These are phyloP conservation scores for Saxispiralis lemnorum DNA, from an alignment of 495 filamentous ascomycete genomes.

Conservation along the genomic window DNA sequence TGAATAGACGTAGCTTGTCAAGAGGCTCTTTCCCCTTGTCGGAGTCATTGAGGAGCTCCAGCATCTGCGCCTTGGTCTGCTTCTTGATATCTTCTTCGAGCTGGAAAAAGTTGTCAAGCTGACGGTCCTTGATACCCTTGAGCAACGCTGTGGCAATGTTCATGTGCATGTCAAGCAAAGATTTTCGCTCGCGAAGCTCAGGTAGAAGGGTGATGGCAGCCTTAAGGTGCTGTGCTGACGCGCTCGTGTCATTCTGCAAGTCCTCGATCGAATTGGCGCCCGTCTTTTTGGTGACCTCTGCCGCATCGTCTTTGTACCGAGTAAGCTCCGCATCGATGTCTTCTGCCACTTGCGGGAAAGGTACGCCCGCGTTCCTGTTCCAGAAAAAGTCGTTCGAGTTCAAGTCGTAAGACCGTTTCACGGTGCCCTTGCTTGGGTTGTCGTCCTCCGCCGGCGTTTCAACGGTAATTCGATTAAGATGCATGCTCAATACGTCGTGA, in stretches of 20 bases:
- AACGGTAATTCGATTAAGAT: slow-evolving; percentile 88
- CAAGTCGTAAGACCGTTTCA: slow-evolving; percentile 77
- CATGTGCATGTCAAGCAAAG: slow-evolving; percentile 95
- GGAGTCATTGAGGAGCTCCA: slow-evolving; percentile 67
- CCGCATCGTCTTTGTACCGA: slow-evolving; percentile 88
- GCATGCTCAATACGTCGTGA: slow-evolving; percentile 85
- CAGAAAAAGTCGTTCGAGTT: slow-evolving; percentile 93
- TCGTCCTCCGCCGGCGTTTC: slow-evolving; percentile 61
- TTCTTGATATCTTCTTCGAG: slow-evolving; percentile 87
- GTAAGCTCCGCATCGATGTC: slow-evolving; percentile 86
- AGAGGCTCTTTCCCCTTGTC: slow-evolving; percentile 66
- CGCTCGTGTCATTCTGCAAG: slow-evolving; percentile 70
- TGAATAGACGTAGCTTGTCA: slow-evolving; percentile 83
- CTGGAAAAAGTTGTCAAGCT: slow-evolving; percentile 91
- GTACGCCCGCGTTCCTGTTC: slow-evolving; percentile 78
- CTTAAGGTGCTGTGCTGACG: slow-evolving; percentile 86
- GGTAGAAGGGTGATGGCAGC: slow-evolving; percentile 84
- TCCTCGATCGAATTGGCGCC: slow-evolving; percentile 87
- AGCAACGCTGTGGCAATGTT: slow-evolving; percentile 79
- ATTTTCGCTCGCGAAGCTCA: slow-evolving; percentile 81
- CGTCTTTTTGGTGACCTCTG: slow-evolving; percentile 85
- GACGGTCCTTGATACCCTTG: slow-evolving; percentile 80
- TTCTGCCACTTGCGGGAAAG: slow-evolving; percentile 92
- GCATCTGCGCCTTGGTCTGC: slow-evolving; percentile 73
- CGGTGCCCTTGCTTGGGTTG: slow-evolving; percentile 49